Conservation (phyloP, 495 filamentous ascomycete genomes). For the Penicillium pancosmium region DNA sequence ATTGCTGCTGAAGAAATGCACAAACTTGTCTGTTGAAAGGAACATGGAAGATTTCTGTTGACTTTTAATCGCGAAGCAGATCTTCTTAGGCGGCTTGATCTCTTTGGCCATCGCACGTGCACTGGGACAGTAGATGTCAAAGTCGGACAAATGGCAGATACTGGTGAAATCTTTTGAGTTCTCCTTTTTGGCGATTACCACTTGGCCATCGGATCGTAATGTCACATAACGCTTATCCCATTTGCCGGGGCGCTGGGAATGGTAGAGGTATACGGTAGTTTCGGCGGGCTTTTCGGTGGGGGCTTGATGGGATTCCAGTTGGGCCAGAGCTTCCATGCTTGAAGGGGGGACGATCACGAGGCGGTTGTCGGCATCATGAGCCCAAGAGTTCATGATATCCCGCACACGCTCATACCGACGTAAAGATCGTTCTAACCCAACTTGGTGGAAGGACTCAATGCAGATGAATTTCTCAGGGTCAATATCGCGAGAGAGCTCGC, state of each 20-base stretch:
- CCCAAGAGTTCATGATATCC: slow-evolving; percentile 93
- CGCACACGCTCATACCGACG: slow-evolving; percentile 86
- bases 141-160: slow-evolving; percentile 89
- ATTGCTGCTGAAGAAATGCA: slow-evolving; percentile 87
- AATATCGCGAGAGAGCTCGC: slow-evolving; percentile 58
- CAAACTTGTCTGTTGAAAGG: slow-evolving; percentile 76
- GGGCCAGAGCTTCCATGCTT: slow-evolving; percentile 44
- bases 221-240: slow-evolving; percentile 89
- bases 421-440: slow-evolving; percentile 83
- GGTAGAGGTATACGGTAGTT: slow-evolving; percentile 69
- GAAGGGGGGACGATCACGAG: slow-evolving; percentile 62
- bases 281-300: slow-evolving; percentile 61
- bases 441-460: slow-evolving; percentile 70
- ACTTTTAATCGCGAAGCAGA: slow-evolving; percentile 88
- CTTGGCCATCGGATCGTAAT: slow-evolving; percentile 72
- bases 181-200: slow-evolving; percentile 72
- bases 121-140: slow-evolving; percentile 83
- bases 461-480: slow-evolving; percentile 63
- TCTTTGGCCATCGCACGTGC: slow-evolving; percentile 62
- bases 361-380: slow-evolving; percentile 70
- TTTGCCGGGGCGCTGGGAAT: slow-evolving; percentile 76
- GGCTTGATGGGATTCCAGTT: slow-evolving; percentile 55
- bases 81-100: slow-evolving; percentile 73
- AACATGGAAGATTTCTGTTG: slow-evolving; percentile 91
- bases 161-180: slow-evolving; percentile 57